Percentiles rank a stretch among this genome's conserved stretches.
These are phyloP conservation scores for Spizellomyces punctatus DNA, from an alignment of 192 early-diverging fungal genomes.

Conservation along the genomic window DNA sequence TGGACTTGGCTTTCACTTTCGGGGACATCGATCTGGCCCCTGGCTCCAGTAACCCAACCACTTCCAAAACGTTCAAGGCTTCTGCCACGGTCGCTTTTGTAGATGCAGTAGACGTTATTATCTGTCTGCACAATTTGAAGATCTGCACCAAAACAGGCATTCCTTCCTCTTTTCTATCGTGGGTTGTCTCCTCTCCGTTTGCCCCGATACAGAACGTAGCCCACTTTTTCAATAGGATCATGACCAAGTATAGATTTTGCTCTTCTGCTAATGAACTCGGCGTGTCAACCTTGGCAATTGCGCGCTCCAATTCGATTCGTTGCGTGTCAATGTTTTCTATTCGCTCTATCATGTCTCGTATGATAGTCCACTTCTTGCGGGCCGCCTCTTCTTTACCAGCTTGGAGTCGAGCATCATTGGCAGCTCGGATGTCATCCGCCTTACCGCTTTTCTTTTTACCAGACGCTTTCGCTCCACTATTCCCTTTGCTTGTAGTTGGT, in stretches of 20 bases:
- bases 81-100: conserved; percentile 10
- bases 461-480: not conserved
- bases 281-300: not conserved
- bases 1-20: not conserved
- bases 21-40: not conserved
- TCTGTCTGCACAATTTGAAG: conserved; percentile 6
- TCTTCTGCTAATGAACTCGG: conserved; percentile 6
- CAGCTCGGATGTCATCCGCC: conserved; percentile 22
- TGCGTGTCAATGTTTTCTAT: not conserved
- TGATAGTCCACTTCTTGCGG: conserved; percentile 12
- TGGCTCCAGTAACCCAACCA: conserved; percentile 1
- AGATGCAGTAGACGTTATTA: not conserved
- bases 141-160: conserved; percentile 21
- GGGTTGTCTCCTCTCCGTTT: not conserved
- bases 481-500: not conserved
- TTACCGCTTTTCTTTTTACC: conserved; percentile 20
- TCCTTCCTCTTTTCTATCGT: conserved; percentile 20
- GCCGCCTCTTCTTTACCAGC: conserved; percentile 13
- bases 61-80: conserved; percentile 3
- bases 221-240: conserved; percentile 26
- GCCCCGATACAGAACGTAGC: conserved; percentile 14
- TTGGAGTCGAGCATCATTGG: conserved; percentile 8
- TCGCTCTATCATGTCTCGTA: conserved; percentile 15
- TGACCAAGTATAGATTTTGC: conserved; percentile 11
- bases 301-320: not conserved